Percentiles rank a stretch among this genome's conserved stretches.
phyloP scores from a whole-genome alignment of 2,329 filamentous ascomycete species.

The Pseudocercospora vitis region DNA sequence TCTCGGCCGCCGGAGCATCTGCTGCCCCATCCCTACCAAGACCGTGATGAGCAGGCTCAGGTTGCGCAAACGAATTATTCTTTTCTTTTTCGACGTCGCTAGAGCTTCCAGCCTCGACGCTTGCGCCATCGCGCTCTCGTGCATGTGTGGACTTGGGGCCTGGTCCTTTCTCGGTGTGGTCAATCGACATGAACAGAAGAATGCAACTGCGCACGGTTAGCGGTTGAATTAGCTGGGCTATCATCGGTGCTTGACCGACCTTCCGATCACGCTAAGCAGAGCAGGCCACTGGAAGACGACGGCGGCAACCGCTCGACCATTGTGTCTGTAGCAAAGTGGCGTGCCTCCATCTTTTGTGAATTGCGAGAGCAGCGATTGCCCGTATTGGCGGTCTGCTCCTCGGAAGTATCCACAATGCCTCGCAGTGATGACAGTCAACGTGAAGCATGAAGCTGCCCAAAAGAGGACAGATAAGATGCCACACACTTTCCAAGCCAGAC shows the following conservation, averaged over 20 bases:
- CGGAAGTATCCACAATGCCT: conserved; percentile 49
- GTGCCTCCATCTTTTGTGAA: conserved; percentile 41
- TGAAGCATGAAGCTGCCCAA: conserved; percentile 50
- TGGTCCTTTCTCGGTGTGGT: conserved; percentile 40
- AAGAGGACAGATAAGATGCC: conserved; percentile 51
- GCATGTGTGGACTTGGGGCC: conserved; percentile 45
- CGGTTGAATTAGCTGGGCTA: background rate
- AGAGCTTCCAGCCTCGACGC: background rate
- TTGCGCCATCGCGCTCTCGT: conserved; percentile 8
- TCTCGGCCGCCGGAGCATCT: conserved; percentile 7
- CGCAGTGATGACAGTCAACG: conserved; percentile 54
- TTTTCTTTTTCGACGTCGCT: conserved; percentile 4
- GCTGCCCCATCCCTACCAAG: background rate
- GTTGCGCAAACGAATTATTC: background rate
- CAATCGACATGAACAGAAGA: conserved; percentile 42
- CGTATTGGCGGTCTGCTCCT: conserved; percentile 39
- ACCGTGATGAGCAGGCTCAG: background rate
- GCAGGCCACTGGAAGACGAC: conserved; percentile 57
- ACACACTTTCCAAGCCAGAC: conserved; percentile 56
- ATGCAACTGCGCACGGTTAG: conserved; percentile 36
- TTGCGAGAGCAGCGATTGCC: conserved; percentile 34
- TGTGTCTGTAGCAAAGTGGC: conserved; percentile 50
- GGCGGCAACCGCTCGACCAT: conserved; percentile 52
- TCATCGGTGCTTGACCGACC: conserved; percentile 35
- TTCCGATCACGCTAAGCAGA: conserved; percentile 50